These are phyloP conservation scores for Xylaria sp. DNA, from an alignment of 2,329 filamentous ascomycete genomes.

Conservation along the genomic window DNA sequence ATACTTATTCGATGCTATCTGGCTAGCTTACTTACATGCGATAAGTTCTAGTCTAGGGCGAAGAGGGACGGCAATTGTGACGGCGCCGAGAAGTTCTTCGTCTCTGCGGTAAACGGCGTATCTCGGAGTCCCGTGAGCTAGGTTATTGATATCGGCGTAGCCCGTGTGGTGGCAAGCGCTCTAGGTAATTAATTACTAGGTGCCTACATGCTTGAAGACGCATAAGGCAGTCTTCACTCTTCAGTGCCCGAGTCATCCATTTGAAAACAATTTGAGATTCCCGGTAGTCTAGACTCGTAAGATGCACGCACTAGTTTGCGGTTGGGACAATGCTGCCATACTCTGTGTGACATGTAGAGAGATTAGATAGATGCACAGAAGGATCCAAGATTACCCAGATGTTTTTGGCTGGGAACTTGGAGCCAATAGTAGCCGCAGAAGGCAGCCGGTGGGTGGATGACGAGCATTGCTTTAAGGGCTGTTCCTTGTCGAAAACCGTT, in stretches of 20 bases:
- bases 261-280: neutral
- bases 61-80: neutral
- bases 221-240: neutral
- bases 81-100: neutral
- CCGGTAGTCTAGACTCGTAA: neutral
- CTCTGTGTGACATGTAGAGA: slow-evolving; percentile 17
- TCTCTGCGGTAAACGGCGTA: neutral
- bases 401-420: slow-evolving; percentile 18
- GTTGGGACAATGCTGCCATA: slow-evolving; percentile 17
- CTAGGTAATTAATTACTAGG: neutral
- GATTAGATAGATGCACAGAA: slow-evolving; percentile 22
- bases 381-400: slow-evolving; percentile 23
- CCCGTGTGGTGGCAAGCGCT: neutral
- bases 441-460: slow-evolving; percentile 16
- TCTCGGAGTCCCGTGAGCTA: neutral
- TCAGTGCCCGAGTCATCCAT: neutral
- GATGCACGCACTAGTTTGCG: neutral
- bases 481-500: slow-evolving; percentile 30
- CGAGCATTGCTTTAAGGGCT: slow-evolving; percentile 29
- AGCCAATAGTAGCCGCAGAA: slow-evolving; percentile 28
- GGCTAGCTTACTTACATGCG: neutral
- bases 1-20: slow-evolving; percentile 9
- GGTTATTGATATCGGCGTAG: neutral
- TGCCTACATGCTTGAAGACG: neutral
- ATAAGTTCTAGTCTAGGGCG: neutral